Evolutionary conservation across 2,329 filamentous ascomycete species (phyloP).

Genomic region (Xylariaceae sp.): DNA sequence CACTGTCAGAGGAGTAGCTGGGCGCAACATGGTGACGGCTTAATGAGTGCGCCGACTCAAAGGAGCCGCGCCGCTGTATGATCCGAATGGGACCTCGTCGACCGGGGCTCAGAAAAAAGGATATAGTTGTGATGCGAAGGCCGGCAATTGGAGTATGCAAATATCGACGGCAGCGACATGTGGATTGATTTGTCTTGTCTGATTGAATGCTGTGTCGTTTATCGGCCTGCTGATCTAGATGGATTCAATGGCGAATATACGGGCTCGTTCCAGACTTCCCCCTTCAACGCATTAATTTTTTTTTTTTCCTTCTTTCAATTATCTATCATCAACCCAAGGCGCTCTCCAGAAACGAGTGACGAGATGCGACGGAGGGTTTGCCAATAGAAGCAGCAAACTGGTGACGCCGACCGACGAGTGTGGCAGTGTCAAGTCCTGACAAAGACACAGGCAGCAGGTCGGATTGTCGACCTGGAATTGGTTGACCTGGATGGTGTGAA

Average conservation of each 20-base stretch:
- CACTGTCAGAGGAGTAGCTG: constrained; percentile 87
- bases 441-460: constrained; percentile 19
- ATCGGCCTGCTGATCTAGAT: neutral
- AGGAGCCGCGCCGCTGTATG: constrained; percentile 33
- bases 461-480: constrained; percentile 14
- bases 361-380: constrained; percentile 9
- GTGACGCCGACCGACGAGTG: constrained; percentile 17
- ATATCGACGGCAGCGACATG: constrained; percentile 30
- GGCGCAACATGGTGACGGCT: constrained; percentile 73
- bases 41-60: constrained; percentile 36
- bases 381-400: constrained; percentile 19
- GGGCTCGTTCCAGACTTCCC: constrained; percentile 11
- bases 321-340: constrained; percentile 17
- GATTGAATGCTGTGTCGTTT: constrained; percentile 7
- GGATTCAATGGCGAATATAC: neutral
- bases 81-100: constrained; percentile 10
- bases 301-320: too few species aligned
- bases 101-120: constrained; percentile 11
- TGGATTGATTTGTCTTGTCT: constrained; percentile 19
- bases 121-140: constrained; percentile 15
- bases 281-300: constrained; percentile 1
- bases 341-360: constrained; percentile 35
- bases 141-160: constrained; percentile 12
- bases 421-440: constrained; percentile 19
- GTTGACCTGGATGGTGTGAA: neutral